Conservation (phyloP, 176 grass and related monocot genomes). For the Zoysia japonica region DNA sequence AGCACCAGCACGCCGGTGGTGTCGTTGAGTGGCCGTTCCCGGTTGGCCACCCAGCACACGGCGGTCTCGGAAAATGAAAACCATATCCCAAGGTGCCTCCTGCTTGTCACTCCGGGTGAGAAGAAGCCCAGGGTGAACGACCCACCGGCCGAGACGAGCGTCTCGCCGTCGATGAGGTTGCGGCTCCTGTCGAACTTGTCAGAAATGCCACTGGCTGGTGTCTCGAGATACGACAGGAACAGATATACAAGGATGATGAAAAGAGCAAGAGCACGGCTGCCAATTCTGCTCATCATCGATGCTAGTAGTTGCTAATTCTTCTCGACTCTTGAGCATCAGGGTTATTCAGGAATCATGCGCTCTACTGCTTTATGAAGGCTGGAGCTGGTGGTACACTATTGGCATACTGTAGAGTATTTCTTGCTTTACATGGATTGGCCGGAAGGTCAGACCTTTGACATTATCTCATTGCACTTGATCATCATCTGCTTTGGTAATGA, state of each 20-base stretch:
- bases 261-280: background rate
- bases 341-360: too few species aligned
- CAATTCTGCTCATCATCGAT: too few species aligned
- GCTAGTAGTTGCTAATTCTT: too few species aligned
- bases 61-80: constrained; percentile 2
- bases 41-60: constrained; percentile 53
- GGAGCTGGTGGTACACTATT: too few species aligned
- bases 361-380: too few species aligned
- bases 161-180: constrained; percentile 27
- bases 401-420: too few species aligned
- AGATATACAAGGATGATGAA: background rate
- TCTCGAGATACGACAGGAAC: background rate
- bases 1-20: background rate
- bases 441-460: background rate
- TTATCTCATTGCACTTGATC: too few species aligned
- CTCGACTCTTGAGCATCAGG: too few species aligned
- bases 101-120: background rate
- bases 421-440: too few species aligned
- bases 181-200: background rate
- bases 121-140: constrained; percentile 48
- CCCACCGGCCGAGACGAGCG: constrained; percentile 31
- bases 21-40: background rate
- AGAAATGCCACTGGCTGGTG: too few species aligned
- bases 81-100: constrained; percentile 44
- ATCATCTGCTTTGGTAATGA: background rate